These are phyloP conservation scores for Zygotorulaspora florentina DNA, from an alignment of 805 yeast species.

Conservation along the genomic window DNA sequence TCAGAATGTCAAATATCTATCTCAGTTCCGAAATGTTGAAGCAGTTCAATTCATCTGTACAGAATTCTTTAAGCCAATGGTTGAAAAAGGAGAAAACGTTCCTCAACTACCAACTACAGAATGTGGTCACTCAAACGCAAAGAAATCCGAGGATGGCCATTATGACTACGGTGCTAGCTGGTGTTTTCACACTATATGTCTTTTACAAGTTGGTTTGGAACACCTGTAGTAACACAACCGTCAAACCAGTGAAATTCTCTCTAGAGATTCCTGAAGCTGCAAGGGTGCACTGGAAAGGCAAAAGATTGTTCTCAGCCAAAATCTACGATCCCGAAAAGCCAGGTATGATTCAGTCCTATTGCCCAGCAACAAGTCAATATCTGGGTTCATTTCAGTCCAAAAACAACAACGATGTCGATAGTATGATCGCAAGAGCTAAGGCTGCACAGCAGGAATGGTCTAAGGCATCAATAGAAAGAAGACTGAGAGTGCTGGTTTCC, in stretches of 20 bases:
- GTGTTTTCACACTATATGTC: slow-evolving; percentile 16
- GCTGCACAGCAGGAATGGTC: slow-evolving; percentile 36
- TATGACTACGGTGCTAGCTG: slow-evolving; percentile 17
- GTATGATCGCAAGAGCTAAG: slow-evolving; percentile 42
- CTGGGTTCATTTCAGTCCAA: slow-evolving; percentile 69
- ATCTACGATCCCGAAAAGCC: slow-evolving; percentile 61
- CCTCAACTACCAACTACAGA: slow-evolving; percentile 15
- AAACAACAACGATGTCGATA: slow-evolving; percentile 67
- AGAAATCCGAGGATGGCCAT: slow-evolving; percentile 14
- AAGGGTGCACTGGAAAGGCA: slow-evolving; percentile 73
- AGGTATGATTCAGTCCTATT: slow-evolving; percentile 68
- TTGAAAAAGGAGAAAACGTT: slow-evolving; percentile 16
- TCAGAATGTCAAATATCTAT: slow-evolving; percentile 23
- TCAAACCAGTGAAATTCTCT: slow-evolving; percentile 20
- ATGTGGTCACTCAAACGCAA: slow-evolving; percentile 15
- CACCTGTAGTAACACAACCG: slow-evolving; percentile 4
- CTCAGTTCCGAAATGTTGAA: slow-evolving; percentile 27
- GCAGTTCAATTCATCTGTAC: slow-evolving; percentile 28
- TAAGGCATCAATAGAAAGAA: slow-evolving; percentile 50
- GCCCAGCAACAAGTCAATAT: slow-evolving; percentile 94
- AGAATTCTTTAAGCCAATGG: slow-evolving; percentile 25
- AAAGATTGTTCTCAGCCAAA: slow-evolving; percentile 61
- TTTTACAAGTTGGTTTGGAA: slow-evolving; percentile 20
- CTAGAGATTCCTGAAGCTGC: slow-evolving; percentile 28
- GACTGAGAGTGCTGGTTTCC: slow-evolving; percentile 68